A percentile compares a stretch with the other conserved stretches of the same genome.
Evolutionary conservation across 441 rosid genomes (phyloP).

Genomic region (Gossypium aridum): DNA sequence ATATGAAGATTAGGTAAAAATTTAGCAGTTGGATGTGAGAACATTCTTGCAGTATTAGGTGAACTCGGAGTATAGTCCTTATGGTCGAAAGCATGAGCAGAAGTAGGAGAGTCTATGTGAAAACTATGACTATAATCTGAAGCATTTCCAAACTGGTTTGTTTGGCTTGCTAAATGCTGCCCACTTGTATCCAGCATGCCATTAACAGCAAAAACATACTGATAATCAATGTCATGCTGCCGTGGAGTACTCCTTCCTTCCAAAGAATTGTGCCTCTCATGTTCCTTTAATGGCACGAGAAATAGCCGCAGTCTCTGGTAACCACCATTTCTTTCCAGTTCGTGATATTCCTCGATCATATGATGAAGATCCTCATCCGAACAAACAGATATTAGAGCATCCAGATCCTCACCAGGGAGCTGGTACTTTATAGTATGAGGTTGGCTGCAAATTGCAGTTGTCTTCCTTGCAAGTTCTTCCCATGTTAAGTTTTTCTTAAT

Average conservation of each 20-base stretch:
- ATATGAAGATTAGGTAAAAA: constrained; percentile 24
- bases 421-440: constrained; percentile 56
- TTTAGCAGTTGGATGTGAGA: constrained; percentile 30
- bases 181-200: constrained; percentile 52
- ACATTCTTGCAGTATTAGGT: constrained; percentile 23
- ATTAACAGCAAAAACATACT: constrained; percentile 50
- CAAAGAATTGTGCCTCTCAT: constrained; percentile 37
- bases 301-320: constrained; percentile 48
- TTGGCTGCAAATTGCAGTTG: constrained; percentile 38
- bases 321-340: constrained; percentile 38
- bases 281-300: constrained; percentile 34
- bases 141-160: constrained; percentile 42
- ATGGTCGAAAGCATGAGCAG: constrained; percentile 35
- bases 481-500: constrained; percentile 31
- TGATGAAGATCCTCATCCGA: constrained; percentile 54
- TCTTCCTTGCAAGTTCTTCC: constrained; percentile 42
- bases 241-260: constrained; percentile 27
- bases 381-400: constrained; percentile 51
- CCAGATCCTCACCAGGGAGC: constrained; percentile 67
- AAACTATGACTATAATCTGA: constrained; percentile 42
- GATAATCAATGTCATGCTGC: constrained; percentile 35
- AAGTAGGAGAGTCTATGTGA: constrained; percentile 43
- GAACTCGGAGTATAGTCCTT: constrained; percentile 40
- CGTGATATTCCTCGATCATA: constrained; percentile 60
- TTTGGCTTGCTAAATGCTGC: constrained; percentile 40